Evolutionary conservation across 2,329 filamentous ascomycete species (phyloP).

Genomic region (Coniochaeta hoffmannii): DNA sequence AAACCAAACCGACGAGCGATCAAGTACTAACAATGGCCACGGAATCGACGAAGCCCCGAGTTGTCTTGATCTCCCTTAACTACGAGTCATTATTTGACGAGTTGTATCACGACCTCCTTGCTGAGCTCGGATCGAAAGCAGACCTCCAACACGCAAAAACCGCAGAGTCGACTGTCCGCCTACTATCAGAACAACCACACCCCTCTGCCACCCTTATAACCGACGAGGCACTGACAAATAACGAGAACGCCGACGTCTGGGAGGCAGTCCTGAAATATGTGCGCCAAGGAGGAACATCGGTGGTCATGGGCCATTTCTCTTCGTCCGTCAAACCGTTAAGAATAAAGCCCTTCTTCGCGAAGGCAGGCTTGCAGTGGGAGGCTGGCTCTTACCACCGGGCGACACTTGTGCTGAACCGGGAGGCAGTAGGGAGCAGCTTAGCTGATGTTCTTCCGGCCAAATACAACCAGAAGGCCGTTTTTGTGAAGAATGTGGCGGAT

Average conservation of each 20-base stretch:
- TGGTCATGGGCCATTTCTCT: constrained; percentile 3
- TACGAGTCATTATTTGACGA: too few species aligned
- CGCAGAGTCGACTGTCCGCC: background rate
- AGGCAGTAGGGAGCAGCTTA: background rate
- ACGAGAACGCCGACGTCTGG: constrained; percentile 1
- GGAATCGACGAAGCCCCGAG: too few species aligned
- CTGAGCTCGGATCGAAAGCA: too few species aligned
- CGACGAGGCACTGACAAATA: constrained; percentile 1
- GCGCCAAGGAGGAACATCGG: constrained; percentile 1
- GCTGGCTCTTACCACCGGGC: constrained; percentile 1
- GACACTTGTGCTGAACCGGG: constrained; percentile 4
- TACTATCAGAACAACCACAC: constrained; percentile 2
- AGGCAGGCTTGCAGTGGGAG: constrained; percentile 3
- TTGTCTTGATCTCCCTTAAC: too few species aligned
- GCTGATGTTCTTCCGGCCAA: too few species aligned
- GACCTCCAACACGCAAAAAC: too few species aligned
- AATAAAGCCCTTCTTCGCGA: constrained; percentile 4
- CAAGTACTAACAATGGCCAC: too few species aligned
- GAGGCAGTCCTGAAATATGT: constrained; percentile 4
- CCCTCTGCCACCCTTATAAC: constrained; percentile 2
- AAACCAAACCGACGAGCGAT: too few species aligned
- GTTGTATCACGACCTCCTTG: too few species aligned
- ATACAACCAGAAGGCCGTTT: too few species aligned
- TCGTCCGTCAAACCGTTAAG: background rate
- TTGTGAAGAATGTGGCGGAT: too few species aligned